Evolutionary conservation across 2,329 filamentous ascomycete species (phyloP).

Genomic region (Tricladium varicosporioides): DNA sequence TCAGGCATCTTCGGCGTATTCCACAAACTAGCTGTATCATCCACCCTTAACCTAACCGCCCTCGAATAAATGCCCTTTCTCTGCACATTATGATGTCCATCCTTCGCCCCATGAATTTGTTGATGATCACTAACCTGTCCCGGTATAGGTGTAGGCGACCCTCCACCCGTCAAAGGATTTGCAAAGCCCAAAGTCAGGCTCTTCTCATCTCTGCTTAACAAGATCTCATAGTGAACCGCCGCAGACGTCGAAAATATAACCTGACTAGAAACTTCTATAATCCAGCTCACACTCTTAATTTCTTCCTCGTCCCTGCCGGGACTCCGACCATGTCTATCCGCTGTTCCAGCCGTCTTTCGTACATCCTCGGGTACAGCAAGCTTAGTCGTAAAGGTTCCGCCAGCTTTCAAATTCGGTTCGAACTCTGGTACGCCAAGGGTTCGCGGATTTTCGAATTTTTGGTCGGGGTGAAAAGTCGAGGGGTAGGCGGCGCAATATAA

Average conservation of each 20-base stretch:
- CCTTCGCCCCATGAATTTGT: slow-evolving; percentile 55
- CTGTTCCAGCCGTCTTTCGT: slow-evolving; percentile 58
- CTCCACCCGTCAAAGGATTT: slow-evolving; percentile 37
- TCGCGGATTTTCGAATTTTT: slow-evolving; percentile 67
- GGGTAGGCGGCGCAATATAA: slow-evolving; percentile 86
- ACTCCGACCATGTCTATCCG: slow-evolving; percentile 40
- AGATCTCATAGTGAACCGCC: slow-evolving; percentile 81
- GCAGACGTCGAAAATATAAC: slow-evolving; percentile 91
- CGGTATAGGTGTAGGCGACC: slow-evolving; percentile 45
- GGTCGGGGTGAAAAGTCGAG: slow-evolving; percentile 77
- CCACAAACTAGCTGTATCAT: slow-evolving; percentile 89
- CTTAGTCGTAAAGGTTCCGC: slow-evolving; percentile 78
- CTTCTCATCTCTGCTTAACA: slow-evolving; percentile 82
- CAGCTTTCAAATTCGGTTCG: slow-evolving; percentile 94
- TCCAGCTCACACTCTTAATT: slow-evolving; percentile 69
- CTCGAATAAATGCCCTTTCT: slow-evolving; percentile 79
- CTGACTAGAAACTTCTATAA: slow-evolving; percentile 88
- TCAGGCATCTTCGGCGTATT: slow-evolving; percentile 82
- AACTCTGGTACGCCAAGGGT: slow-evolving; percentile 82
- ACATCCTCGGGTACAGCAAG: slow-evolving; percentile 79
- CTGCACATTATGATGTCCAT: slow-evolving; percentile 60
- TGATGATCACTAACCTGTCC: slow-evolving; percentile 77
- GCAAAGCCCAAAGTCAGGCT: slow-evolving; percentile 64
- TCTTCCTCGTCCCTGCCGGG: slow-evolving; percentile 40
- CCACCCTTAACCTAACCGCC: slow-evolving; percentile 73